Evolutionary conservation across 805 yeast genomes (phyloP), one percentile per base, ranked within the genome.

Genomic region (Candida andamanensis): DNA sequence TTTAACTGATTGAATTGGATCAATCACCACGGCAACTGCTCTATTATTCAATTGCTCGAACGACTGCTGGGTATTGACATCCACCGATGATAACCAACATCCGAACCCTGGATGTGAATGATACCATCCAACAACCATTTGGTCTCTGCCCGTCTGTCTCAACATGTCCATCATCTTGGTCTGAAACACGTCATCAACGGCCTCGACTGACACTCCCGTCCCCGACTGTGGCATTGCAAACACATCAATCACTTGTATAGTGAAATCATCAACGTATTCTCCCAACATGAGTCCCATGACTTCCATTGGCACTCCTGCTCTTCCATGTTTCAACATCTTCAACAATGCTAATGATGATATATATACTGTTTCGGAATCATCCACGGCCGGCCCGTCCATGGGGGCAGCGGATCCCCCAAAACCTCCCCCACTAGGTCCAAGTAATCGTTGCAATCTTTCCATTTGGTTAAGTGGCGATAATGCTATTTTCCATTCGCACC

Each of bases 101-200:
- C 98, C 98, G 57, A 90, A 92, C 12, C 98, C 98, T 4, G 98
- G 98, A 63, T 92, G 98, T 10, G 97, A 89, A 57, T 92, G 99
- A 67, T 92, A 92, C 99, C 99, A 92, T 20, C 99, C 99, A 30
- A 92, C 99, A 33, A 92, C 98, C 85, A 85, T 87, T 58, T 92
- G 95, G 61, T 89, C 97, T 59, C 99, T 75, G n/a, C 99, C 99
- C 1, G 98, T 92, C 59, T 92, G 98, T 62, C 84, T 80, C 52
- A 92, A 73, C 98, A 92, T 92, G 54, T 92, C 99, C 98, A 92
- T 92, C 98, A 92, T 94, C 56, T 81, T 85, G 3, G 97, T 89
- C 60, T 92, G 98, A 67, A 92, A 92, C 30, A 94, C 97, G 57
- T 94, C 97, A 58, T 94, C 99, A 20, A 92, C 98, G 1, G 99